phyloP scores from a whole-genome alignment of 1,284 basidiomycete genomes.

The Ganoderma lucidum region DNA sequence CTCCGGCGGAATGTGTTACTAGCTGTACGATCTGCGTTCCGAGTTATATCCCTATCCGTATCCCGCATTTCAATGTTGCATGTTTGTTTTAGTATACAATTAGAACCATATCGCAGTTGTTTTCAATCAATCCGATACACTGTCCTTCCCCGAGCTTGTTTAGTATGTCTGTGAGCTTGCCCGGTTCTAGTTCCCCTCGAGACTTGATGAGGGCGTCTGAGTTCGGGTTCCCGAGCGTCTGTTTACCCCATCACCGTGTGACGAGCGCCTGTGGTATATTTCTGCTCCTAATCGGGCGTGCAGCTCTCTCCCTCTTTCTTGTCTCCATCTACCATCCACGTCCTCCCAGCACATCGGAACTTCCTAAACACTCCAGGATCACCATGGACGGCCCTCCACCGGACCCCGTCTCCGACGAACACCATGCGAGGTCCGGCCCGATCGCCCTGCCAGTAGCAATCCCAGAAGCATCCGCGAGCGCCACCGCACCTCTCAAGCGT shows the following conservation, averaged over 20 bases:
- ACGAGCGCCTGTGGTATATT: constrained; percentile 23
- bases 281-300: constrained; percentile 25
- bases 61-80: constrained; percentile 3
- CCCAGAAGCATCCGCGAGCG: constrained; percentile 23
- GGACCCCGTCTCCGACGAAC: constrained; percentile 3
- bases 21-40: neutral
- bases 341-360: neutral
- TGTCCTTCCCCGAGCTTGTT: neutral
- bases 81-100: constrained; percentile 8
- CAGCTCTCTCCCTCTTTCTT: constrained; percentile 29
- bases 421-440: constrained; percentile 15
- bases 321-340: constrained; percentile 29
- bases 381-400: constrained; percentile 20
- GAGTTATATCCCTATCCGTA: constrained; percentile 23
- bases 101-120: neutral
- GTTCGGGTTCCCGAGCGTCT: constrained; percentile 1
- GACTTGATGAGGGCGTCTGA: neutral
- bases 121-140: constrained; percentile 1
- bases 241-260: constrained; percentile 23
- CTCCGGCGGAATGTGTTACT: neutral
- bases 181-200: neutral
- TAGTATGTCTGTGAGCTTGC: neutral
- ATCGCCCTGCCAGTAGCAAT: constrained; percentile 17
- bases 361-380: neutral
- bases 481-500: constrained; percentile 58